Base-by-base conservation (phyloP, 495 filamentous ascomycete species). In the Cudoniella acicularis region DNA sequence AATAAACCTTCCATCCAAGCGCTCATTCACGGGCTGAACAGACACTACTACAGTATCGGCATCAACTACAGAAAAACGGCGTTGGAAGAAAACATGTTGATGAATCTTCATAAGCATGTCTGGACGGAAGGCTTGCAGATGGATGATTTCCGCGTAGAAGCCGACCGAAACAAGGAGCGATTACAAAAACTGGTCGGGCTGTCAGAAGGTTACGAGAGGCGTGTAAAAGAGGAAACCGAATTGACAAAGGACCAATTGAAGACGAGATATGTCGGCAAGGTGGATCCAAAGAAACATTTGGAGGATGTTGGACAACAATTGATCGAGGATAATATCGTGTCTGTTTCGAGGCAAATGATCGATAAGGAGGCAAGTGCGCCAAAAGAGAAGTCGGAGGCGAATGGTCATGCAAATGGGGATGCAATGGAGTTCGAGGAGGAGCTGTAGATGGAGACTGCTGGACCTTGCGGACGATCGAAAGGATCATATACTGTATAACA, bases 1-100 rank as follows among this genome's bases (percentile, higher is more conserved):
- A 97, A 98, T 79, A 98, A 98, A 75, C 95, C 94, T 20, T 96
- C 91, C 4, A 98, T 98, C 63, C 94, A 98, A 74, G 95, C 94
- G n/a, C 86, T 98, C 54, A 98, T 98, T 59, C 94, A 98, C 73
- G 94, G 94, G 52, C 82, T 98, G 18, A 98, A 98, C 77, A 80
- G 94, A 57, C 95, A 98, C 76, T 98, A 98, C 79, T 98, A 98
- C 78, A 96, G 91, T 67, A 98, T 98, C 66, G 93, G 83, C 43
- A 98, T 98, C 77, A 91, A 94, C 73, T 98, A 98, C 76, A 82
- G 94, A 62, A 98, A 98, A 80, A 96, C 95, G 1, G 94, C 91
- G 1, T 77, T 98, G 49, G 94, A 98, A 75, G 95, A 98, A 78
- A 97, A 96, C 73, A 98, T 98, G 94, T 73, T 98, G 67, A 98